phyloP scores from a whole-genome alignment of 2,329 filamentous ascomycete species.

The Metarhizium robertsii region DNA sequence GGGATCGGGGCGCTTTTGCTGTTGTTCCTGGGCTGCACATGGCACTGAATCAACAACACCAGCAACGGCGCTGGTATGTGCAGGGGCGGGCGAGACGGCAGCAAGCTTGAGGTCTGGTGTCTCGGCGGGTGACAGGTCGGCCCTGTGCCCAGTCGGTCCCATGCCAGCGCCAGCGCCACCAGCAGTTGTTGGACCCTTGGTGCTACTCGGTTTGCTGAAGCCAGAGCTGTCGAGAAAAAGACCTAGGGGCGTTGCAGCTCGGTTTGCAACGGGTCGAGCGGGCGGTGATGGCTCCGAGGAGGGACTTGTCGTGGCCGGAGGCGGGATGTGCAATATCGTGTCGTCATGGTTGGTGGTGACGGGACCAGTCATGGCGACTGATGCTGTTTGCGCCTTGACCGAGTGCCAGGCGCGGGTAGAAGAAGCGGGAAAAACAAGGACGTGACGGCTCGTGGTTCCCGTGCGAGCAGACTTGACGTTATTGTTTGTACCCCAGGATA shows the following conservation, averaged over 20 bases:
- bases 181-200: not conserved
- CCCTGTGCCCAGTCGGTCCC: not conserved
- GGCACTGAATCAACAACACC: constrained; percentile 1
- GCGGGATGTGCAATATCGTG: constrained; percentile 1
- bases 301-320: constrained; percentile 5
- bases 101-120: constrained; percentile 7
- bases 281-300: constrained; percentile 1
- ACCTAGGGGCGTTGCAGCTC: constrained; percentile 12
- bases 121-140: constrained; percentile 8
- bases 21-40: not conserved
- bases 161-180: not conserved
- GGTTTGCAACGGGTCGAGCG: constrained; percentile 8
- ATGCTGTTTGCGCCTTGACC: not conserved
- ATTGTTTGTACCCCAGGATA: not conserved
- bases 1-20: not conserved
- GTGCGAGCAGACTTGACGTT: not conserved
- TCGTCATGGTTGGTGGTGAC: not conserved
- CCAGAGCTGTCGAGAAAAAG: constrained; percentile 7
- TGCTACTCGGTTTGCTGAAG: not conserved
- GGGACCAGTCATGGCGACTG: not conserved
- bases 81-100: not conserved
- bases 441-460: no score
- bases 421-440: not conserved
- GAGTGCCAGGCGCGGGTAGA: not conserved
- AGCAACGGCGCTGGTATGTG: not conserved